phyloP scores from a whole-genome alignment of 257 asterid species.

The Leptodermis oblonga region DNA sequence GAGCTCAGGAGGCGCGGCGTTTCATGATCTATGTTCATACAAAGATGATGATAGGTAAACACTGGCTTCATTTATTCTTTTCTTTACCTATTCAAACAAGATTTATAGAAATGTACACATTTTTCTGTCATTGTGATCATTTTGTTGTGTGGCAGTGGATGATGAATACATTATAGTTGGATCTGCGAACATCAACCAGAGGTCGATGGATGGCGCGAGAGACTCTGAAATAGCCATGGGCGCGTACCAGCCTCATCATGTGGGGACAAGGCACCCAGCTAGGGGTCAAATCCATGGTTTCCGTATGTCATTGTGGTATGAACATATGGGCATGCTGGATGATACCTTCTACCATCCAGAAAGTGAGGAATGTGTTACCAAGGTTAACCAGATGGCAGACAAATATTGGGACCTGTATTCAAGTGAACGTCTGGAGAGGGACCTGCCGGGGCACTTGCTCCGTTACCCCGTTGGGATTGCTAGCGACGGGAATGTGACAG shows the following conservation, averaged over 20 bases:
- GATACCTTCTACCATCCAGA: conserved; percentile 60
- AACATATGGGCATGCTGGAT: conserved; percentile 84
- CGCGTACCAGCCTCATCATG: conserved; percentile 72
- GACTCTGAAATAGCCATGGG: conserved; percentile 92
- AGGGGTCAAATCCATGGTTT: conserved; percentile 87
- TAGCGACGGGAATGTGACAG: conserved; percentile 46
- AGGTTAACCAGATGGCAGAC: conserved; percentile 56
- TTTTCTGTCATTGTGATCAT: conserved; percentile 1
- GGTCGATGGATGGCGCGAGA: conserved; percentile 91
- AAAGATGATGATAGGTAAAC: conserved; percentile 84
- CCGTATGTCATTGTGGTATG: conserved; percentile 85
- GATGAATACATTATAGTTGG: conserved; percentile 88
- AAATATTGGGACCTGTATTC: conserved; percentile 69
- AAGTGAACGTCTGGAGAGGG: conserved; percentile 40
- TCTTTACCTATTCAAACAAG: neutral
- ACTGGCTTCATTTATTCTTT: neutral
- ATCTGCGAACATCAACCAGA: conserved; percentile 90
- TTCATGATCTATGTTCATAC: conserved; percentile 94
- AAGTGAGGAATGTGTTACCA: conserved; percentile 41
- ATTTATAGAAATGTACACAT: neutral
- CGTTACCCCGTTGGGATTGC: conserved; percentile 58
- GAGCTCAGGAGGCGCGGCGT: conserved; percentile 82
- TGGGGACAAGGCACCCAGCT: conserved; percentile 51
- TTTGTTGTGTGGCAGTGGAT: conserved; percentile 50
- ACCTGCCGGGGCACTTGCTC: conserved; percentile 73